A percentile compares a stretch with the other conserved stretches of the same genome.
Evolutionary conservation across 1,139 yeast genomes (phyloP).

Genomic region (Pichia sp.): DNA sequence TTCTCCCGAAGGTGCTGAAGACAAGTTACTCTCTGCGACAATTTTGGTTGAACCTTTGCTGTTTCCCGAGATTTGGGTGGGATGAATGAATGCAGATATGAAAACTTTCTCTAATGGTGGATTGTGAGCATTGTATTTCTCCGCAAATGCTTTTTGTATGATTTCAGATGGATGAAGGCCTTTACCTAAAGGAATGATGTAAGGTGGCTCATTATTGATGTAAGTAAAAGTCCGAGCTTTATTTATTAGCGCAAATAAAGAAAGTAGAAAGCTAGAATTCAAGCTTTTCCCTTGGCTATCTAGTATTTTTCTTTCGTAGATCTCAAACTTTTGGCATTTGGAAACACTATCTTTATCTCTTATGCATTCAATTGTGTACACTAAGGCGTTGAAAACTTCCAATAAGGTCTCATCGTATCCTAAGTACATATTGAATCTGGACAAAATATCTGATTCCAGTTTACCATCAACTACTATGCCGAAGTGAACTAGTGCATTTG

Average conservation of each 20-base stretch:
- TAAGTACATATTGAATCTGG: constrained; percentile 48
- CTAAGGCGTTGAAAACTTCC: constrained; percentile 41
- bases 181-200: constrained; percentile 25
- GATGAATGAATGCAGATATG: constrained; percentile 30
- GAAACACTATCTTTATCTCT: constrained; percentile 30
- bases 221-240: constrained; percentile 28
- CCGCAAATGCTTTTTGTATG: constrained; percentile 17
- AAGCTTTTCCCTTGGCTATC: constrained; percentile 11
- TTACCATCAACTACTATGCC: constrained; percentile 27
- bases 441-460: constrained; percentile 21
- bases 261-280: constrained; percentile 15
- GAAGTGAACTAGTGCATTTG: constrained; percentile 24
- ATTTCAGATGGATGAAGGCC: constrained; percentile 29
- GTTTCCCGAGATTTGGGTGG: constrained; percentile 11
- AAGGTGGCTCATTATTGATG: constrained; percentile 30
- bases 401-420: constrained; percentile 50
- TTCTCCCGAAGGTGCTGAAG: neutral
- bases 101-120: constrained; percentile 10
- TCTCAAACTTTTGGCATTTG: neutral
- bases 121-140: neutral
- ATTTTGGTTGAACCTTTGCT: neutral
- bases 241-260: constrained; percentile 19
- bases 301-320: constrained; percentile 10
- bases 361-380: constrained; percentile 37
- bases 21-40: neutral